Conservation (phyloP, 306 rosid genomes). For the Lotus japonicus region DNA sequence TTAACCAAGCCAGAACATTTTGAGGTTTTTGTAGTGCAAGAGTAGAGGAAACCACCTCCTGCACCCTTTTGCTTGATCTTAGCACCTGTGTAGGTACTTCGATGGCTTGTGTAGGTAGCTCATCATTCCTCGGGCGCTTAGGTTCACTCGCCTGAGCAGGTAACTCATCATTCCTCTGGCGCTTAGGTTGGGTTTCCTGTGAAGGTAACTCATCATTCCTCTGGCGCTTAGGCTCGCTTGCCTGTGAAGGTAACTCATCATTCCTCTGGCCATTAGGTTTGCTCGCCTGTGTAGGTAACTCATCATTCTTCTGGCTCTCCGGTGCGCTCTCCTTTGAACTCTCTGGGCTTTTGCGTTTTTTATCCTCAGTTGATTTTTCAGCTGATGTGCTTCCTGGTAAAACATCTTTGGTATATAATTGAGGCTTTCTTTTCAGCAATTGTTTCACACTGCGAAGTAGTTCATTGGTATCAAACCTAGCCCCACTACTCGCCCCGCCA, state of each 20-base stretch:
- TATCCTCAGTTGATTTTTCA: not conserved
- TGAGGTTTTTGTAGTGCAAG: conserved; percentile 45
- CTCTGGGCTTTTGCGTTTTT: conserved; percentile 11
- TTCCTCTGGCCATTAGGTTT: conserved; percentile 12
- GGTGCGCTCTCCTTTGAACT: conserved; percentile 18
- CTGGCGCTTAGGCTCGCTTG: conserved; percentile 24
- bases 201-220: conserved; percentile 11
- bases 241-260: conserved; percentile 7
- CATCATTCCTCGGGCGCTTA: no score
- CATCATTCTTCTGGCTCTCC: not conserved
- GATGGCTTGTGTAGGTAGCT: not conserved
- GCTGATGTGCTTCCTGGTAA: not conserved
- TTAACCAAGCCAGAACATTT: conserved; percentile 73
- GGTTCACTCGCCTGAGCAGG: no score
- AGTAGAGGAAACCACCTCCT: conserved; percentile 35
- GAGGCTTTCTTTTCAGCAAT: conserved; percentile 30
- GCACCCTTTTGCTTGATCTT: conserved; percentile 65
- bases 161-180: no score
- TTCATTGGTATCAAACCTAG: conserved; percentile 6
- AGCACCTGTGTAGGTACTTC: conserved; percentile 16
- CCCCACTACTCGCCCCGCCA: not conserved
- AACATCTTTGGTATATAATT: conserved; percentile 2
- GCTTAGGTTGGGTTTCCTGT: not conserved
- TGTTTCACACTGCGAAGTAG: conserved; percentile 22
- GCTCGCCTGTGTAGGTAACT: conserved; percentile 20